Conservation (phyloP, 192 early-diverging fungal genomes). For the Jimgerdemannia lactiflua region DNA sequence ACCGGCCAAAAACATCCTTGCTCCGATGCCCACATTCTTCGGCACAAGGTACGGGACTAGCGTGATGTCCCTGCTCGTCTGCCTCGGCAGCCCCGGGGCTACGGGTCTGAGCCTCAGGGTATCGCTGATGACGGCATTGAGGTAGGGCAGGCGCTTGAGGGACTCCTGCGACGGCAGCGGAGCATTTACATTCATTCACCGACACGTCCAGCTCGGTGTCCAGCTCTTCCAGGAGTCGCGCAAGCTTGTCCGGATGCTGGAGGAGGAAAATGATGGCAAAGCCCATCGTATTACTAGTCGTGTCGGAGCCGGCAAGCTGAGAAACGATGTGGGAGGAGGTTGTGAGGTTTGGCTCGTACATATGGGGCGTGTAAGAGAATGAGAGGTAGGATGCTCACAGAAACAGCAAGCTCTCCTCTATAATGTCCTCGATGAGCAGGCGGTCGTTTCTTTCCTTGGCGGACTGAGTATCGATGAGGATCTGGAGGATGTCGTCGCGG, state of each 20-base stretch:
- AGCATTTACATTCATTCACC: slow-evolving; percentile 2
- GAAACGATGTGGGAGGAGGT: background rate
- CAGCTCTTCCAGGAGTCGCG: slow-evolving; percentile 35
- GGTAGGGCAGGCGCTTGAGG: slow-evolving; percentile 28
- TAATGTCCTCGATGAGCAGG: slow-evolving; percentile 8
- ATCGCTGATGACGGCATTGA: slow-evolving; percentile 40
- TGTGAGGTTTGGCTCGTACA: background rate
- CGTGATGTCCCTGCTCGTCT: slow-evolving; percentile 8
- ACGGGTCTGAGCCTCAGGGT: slow-evolving; percentile 28
- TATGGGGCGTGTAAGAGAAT: too few relatives aligned
- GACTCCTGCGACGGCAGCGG: slow-evolving; percentile 34
- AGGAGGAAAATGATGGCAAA: slow-evolving; percentile 40
- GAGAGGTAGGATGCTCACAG: slow-evolving; percentile 1
- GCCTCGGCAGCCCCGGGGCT: slow-evolving; percentile 22
- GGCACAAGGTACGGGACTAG: slow-evolving; percentile 20
- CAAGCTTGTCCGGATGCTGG: slow-evolving; percentile 33
- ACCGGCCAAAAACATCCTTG: background rate
- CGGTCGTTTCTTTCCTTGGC: slow-evolving; percentile 23
- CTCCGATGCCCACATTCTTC: slow-evolving; percentile 12
- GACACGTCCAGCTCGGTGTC: slow-evolving; percentile 17
- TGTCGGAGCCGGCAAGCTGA: slow-evolving; percentile 35
- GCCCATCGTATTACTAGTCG: slow-evolving; percentile 39
- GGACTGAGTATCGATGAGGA: slow-evolving; percentile 33
- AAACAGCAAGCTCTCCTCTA: slow-evolving; percentile 20
- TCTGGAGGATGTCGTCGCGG: slow-evolving; percentile 42